phyloP scores from a whole-genome alignment of 495 filamentous ascomycete genomes.

The Penicillium herquei region DNA sequence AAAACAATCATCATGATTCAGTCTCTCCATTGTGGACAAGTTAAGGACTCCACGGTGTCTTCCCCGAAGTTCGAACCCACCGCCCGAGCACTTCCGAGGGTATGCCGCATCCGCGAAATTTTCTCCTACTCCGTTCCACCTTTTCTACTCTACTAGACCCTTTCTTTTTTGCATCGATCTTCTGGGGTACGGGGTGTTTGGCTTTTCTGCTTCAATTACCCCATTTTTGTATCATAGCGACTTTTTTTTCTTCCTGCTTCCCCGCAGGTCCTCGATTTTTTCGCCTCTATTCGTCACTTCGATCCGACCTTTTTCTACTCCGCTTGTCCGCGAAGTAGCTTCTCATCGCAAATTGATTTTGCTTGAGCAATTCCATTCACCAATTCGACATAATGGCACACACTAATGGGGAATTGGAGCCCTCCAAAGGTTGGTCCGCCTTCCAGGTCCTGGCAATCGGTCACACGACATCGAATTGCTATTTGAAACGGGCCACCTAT shows the following conservation, averaged over 20 bases:
- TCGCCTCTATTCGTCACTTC: constrained; percentile 16
- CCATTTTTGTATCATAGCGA: constrained; percentile 39
- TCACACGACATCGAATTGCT: constrained; percentile 14
- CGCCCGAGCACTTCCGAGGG: constrained; percentile 49
- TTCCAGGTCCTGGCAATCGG: constrained; percentile 1
- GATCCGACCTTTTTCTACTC: neutral
- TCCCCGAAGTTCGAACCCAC: constrained; percentile 34
- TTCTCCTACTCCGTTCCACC: constrained; percentile 36
- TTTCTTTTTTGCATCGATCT: constrained; percentile 28
- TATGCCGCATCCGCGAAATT: constrained; percentile 46
- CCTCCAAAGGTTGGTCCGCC: constrained; percentile 40
- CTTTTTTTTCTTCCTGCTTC: constrained; percentile 23
- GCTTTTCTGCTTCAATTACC: constrained; percentile 42
- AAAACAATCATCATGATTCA: too few species aligned
- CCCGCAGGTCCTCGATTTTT: constrained; percentile 18
- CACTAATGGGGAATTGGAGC: constrained; percentile 42
- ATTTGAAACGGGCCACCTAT: constrained; percentile 1
- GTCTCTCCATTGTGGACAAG: constrained; percentile 14
- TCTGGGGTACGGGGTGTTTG: constrained; percentile 39
- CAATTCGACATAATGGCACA: constrained; percentile 37
- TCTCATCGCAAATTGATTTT: constrained; percentile 13
- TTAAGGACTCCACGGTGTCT: constrained; percentile 18
- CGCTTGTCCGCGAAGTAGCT: constrained; percentile 20
- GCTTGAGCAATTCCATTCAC: constrained; percentile 20
- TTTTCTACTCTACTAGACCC: constrained; percentile 22